Evolutionary conservation across 805 yeast genomes (phyloP).

Genomic region (Yarrowia osloensis): DNA sequence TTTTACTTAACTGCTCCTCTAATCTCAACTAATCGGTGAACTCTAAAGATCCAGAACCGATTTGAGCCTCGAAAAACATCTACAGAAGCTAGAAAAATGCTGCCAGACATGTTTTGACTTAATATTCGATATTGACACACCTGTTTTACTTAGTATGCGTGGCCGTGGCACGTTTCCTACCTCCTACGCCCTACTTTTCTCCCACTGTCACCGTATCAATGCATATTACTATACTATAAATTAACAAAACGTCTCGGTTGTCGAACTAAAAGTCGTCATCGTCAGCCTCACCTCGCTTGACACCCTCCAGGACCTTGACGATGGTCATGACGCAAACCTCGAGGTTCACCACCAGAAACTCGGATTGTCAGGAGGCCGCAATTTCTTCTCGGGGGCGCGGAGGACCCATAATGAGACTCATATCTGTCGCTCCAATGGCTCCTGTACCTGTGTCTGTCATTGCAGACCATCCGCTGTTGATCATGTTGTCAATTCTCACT

Average conservation of each 20-base stretch:
- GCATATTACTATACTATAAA: background rate
- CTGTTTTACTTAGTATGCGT: too few relatives aligned
- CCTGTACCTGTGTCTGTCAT: background rate
- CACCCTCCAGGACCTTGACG: background rate
- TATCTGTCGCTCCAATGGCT: background rate
- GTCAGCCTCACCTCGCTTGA: background rate
- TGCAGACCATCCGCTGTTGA: background rate
- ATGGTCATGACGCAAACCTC: background rate
- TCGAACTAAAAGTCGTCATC: background rate
- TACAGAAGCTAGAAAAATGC: too few relatives aligned
- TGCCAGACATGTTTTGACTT: too few relatives aligned
- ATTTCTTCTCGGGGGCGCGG: background rate
- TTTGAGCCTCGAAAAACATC: too few relatives aligned
- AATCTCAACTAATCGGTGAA: too few relatives aligned
- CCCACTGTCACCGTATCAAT: background rate
- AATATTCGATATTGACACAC: too few relatives aligned
- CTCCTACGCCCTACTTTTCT: too few relatives aligned
- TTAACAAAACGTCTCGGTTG: background rate
- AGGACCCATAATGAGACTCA: background rate
- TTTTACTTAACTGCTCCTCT: too few relatives aligned
- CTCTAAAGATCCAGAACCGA: too few relatives aligned
- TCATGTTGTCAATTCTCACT: background rate
- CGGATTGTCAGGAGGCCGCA: constrained; percentile 7
- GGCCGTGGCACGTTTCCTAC: too few relatives aligned
- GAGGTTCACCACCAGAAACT: background rate